Conservation (phyloP, 2,329 filamentous ascomycete species). For the Alternaria dauci region DNA sequence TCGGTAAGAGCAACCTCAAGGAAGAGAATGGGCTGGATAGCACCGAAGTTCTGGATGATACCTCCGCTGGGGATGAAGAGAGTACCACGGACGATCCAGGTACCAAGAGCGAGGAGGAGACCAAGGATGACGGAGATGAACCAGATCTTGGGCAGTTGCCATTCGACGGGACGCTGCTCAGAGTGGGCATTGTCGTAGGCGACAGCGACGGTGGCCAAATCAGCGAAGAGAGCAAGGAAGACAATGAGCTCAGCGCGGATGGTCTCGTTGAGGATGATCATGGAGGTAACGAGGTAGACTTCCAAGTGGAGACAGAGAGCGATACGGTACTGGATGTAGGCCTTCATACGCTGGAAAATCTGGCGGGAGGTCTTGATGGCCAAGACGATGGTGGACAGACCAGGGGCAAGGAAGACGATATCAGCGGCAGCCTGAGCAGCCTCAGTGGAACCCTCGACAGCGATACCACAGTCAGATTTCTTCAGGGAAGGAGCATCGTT, state of each 20-base stretch:
- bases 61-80: conserved; percentile 74
- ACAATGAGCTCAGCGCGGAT: conserved; percentile 76
- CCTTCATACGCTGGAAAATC: conserved; percentile 82
- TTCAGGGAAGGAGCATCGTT: conserved; percentile 78
- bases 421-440: conserved; percentile 76
- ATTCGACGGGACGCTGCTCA: conserved; percentile 77
- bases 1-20: conserved; percentile 62
- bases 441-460: conserved; percentile 75
- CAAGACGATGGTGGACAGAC: conserved; percentile 74
- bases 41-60: conserved; percentile 77
- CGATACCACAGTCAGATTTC: conserved; percentile 78
- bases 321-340: conserved; percentile 80
- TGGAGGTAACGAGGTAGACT: conserved; percentile 78
- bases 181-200: conserved; percentile 83
- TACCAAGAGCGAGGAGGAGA: conserved; percentile 71
- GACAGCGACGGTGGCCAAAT: conserved; percentile 79
- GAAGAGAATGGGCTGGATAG: conserved; percentile 73
- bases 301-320: conserved; percentile 77
- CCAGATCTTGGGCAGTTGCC: conserved; percentile 85
- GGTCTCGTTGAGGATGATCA: conserved; percentile 83
- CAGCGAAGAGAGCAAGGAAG: conserved; percentile 81
- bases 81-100: conserved; percentile 76
- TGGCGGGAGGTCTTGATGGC: conserved; percentile 78
- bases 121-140: conserved; percentile 76
- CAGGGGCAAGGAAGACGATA: conserved; percentile 77